Evolutionary conservation across 208 protist species (phyloP).

Genomic region (Lotmaria passim): DNA sequence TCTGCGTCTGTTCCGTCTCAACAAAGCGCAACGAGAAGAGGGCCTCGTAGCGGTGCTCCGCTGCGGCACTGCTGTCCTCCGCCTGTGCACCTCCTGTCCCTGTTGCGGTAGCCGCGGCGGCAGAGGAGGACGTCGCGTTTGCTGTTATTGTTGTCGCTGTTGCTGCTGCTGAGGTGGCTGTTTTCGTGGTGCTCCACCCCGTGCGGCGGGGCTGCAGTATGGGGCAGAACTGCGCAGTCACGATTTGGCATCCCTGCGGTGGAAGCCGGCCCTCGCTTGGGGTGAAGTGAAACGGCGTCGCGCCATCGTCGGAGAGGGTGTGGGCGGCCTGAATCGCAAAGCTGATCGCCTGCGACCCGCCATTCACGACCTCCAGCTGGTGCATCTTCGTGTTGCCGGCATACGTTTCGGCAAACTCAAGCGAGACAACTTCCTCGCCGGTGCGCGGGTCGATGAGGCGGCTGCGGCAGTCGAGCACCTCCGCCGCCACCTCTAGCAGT

Average conservation of each 20-base stretch:
- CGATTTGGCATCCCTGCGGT: slow-evolving; percentile 44
- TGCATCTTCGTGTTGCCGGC: slow-evolving; percentile 56
- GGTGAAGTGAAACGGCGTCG: slow-evolving; percentile 68
- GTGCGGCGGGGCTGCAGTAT: slow-evolving; percentile 46
- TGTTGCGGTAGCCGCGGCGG: background rate
- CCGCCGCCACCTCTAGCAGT: slow-evolving; percentile 52
- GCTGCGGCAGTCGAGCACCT: slow-evolving; percentile 82
- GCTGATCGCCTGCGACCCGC: slow-evolving; percentile 74
- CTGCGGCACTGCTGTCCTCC: slow-evolving; percentile 1
- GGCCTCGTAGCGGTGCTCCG: slow-evolving; percentile 54
- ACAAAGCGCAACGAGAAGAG: slow-evolving; percentile 85
- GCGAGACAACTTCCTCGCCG: slow-evolving; percentile 55
- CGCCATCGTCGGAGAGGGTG: slow-evolving; percentile 47
- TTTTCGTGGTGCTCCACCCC: slow-evolving; percentile 53
- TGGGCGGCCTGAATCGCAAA: slow-evolving; percentile 82
- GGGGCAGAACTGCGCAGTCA: slow-evolving; percentile 81
- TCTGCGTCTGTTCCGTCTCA: slow-evolving; percentile 87
- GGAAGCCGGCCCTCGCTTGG: slow-evolving; percentile 79
- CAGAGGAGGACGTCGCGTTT: background rate
- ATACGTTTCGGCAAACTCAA: slow-evolving; percentile 74
- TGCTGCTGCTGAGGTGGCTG: slow-evolving; percentile 13
- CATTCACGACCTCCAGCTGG: slow-evolving; percentile 69
- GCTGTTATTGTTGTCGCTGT: background rate
- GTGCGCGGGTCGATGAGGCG: slow-evolving; percentile 66
- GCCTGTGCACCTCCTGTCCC: background rate